A percentile compares a stretch with the other conserved stretches of the same genome.
Conservation (phyloP, 2,329 filamentous ascomycete genomes). For the Penicillium oxalicum region DNA sequence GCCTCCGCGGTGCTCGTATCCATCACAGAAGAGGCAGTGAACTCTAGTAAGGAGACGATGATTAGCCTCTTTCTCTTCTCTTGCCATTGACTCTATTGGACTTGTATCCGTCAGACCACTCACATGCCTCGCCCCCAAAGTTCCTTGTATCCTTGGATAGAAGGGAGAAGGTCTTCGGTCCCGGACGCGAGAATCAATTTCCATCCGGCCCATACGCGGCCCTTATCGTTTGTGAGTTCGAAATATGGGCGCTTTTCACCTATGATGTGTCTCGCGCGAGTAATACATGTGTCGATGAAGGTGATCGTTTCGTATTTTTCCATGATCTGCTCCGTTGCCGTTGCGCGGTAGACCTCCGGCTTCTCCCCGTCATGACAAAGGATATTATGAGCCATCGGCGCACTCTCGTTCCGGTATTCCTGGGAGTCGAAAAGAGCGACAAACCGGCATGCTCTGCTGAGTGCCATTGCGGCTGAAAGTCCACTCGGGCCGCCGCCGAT, state of each 20-base stretch:
- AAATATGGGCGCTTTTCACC: not conserved
- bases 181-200: slow-evolving; percentile 11
- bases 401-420: slow-evolving; percentile 48
- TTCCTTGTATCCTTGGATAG: slow-evolving; percentile 3
- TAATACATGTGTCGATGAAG: slow-evolving; percentile 4
- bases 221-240: slow-evolving; percentile 4
- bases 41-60: no score
- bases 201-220: not conserved
- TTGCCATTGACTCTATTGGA: no score
- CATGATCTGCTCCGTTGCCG: not conserved
- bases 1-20: not conserved
- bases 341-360: not conserved
- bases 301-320: not conserved
- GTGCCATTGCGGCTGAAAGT: slow-evolving; percentile 44
- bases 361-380: slow-evolving; percentile 39
- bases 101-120: not conserved
- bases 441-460: slow-evolving; percentile 50
- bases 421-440: slow-evolving; percentile 52
- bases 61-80: no score
- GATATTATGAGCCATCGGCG: slow-evolving; percentile 53
- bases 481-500: slow-evolving; percentile 50
- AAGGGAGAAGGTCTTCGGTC: slow-evolving; percentile 5
- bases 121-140: not conserved
- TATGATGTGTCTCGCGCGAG: slow-evolving; percentile 1
- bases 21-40: not conserved